Conservation (phyloP, 2,329 filamentous ascomycete genomes). For the Pestalotiopsis sp. region DNA sequence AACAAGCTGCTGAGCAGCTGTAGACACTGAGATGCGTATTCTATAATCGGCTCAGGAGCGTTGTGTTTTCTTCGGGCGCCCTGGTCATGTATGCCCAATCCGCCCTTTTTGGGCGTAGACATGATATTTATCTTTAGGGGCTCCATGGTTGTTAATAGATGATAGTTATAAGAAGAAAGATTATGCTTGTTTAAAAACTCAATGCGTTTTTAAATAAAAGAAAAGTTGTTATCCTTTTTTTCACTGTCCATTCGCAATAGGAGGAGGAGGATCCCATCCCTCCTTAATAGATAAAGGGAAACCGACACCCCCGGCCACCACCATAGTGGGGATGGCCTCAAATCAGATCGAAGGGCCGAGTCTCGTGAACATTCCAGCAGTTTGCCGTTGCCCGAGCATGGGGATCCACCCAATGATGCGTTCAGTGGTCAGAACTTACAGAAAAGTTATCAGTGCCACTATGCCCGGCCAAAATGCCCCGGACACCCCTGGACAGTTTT, state of each 20-base stretch:
- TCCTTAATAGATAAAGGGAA: background rate
- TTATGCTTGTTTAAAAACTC: background rate
- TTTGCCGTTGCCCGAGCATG: background rate
- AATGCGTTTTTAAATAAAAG: background rate
- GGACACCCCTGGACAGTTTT: background rate
- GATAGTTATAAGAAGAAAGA: background rate
- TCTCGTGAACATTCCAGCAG: constrained; percentile 8
- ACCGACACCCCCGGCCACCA: background rate
- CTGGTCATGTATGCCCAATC: constrained; percentile 29
- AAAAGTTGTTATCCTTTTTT: background rate
- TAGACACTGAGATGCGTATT: constrained; percentile 37
- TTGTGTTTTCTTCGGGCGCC: constrained; percentile 32
- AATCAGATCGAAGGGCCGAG: background rate
- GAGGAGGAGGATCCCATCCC: background rate
- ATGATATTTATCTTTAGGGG: constrained; percentile 38
- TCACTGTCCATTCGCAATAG: background rate
- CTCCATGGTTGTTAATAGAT: constrained; percentile 1
- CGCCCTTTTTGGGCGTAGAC: constrained; percentile 39
- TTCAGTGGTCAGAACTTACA: background rate
- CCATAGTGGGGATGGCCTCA: background rate
- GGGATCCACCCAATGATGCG: constrained; percentile 3
- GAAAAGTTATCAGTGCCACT: background rate
- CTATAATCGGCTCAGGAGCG: constrained; percentile 36
- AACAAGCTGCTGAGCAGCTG: constrained; percentile 33
- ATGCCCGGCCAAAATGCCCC: background rate